Base-by-base conservation (phyloP, 2,329 filamentous ascomycete genomes). In the Parascedosporium putredinis region DNA sequence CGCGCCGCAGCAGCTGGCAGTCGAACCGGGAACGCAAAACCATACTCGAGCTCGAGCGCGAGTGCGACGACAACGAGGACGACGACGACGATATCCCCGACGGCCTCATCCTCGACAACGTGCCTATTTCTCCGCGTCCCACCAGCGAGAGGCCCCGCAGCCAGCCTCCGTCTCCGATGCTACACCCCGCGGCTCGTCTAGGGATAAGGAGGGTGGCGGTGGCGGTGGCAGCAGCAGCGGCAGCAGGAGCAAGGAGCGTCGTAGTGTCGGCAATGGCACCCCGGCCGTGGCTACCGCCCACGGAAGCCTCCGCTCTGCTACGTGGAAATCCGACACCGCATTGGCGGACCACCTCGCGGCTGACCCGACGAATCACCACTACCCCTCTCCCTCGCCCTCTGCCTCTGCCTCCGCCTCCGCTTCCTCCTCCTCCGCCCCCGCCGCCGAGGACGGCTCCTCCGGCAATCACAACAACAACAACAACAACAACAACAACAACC, bases 41-140 rank as follows among this genome's bases (percentile, higher is more conserved):
- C 0, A 73, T 78, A 1, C 68, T 81, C 52, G 80, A 90, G 58
- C 70, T 88, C 48, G 87, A 93, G 61, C 77, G 79, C 50, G 86
- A 91, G 60, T 90, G 77, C 53, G 81, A 88, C 57, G 79, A 84
- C 47, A 84, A 90, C 56, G 84, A 89, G 49, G 82, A 79, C 48
- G 83, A 82, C 49, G 85, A 89, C 59, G 44, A 46, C 36, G 80
- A 87, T 51, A 83, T 93, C 25, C 87, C 87, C 0, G 86, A 90
- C 23, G 86, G 87, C 49, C 76, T 86, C 22, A 75, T 89, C 48
- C 76, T 93, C 44, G 86, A 88, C 66, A 93, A 93, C 55, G 83
- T 93, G 2, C 87, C 87, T 4, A 79, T 93, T 43, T 90, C 86
- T 0, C 87, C 87, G n/a, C 73, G 81, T 2, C 80, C 79, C 2